These are phyloP conservation scores for Saprolegnia diclina DNA, from an alignment of 352 stramenopile genomes.

Conservation along the genomic window DNA sequence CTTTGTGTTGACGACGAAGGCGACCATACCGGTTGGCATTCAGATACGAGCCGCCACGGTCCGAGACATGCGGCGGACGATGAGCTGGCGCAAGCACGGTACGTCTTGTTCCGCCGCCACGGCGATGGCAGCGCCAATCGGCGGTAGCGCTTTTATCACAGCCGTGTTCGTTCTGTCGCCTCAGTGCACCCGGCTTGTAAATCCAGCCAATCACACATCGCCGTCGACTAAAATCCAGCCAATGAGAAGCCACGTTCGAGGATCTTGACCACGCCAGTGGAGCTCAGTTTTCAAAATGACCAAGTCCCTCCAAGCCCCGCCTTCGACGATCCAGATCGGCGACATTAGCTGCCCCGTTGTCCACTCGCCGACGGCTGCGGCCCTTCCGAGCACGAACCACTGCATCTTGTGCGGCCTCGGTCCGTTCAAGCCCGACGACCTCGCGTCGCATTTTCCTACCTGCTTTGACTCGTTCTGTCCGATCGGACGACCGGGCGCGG, in stretches of 20 bases:
- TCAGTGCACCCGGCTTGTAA: neutral
- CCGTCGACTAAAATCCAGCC: neutral
- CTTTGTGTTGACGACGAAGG: too few relatives aligned
- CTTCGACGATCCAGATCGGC: constrained; percentile 16
- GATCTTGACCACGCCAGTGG: neutral
- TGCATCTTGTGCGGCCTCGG: constrained; percentile 3
- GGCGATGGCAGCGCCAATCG: too few relatives aligned
- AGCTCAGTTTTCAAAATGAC: neutral
- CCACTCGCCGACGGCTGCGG: neutral
- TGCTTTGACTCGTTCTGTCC: constrained; percentile 16
- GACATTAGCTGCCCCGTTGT: constrained; percentile 25
- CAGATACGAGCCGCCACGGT: too few relatives aligned
- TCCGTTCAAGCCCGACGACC: constrained; percentile 2
- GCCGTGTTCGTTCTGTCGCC: too few relatives aligned
- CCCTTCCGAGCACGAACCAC: neutral
- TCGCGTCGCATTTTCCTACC: constrained; percentile 5
- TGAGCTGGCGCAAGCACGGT: too few relatives aligned
- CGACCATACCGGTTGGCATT: too few relatives aligned
- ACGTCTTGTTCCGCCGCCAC: too few relatives aligned
- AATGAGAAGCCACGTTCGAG: neutral
- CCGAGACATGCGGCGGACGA: too few relatives aligned
- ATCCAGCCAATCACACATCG: neutral
- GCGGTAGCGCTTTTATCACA: too few relatives aligned
- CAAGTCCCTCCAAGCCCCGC: neutral
- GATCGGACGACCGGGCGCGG: constrained; percentile 1